Base-by-base conservation (phyloP, 1,139 yeast species). In the Torulaspora globosa region DNA sequence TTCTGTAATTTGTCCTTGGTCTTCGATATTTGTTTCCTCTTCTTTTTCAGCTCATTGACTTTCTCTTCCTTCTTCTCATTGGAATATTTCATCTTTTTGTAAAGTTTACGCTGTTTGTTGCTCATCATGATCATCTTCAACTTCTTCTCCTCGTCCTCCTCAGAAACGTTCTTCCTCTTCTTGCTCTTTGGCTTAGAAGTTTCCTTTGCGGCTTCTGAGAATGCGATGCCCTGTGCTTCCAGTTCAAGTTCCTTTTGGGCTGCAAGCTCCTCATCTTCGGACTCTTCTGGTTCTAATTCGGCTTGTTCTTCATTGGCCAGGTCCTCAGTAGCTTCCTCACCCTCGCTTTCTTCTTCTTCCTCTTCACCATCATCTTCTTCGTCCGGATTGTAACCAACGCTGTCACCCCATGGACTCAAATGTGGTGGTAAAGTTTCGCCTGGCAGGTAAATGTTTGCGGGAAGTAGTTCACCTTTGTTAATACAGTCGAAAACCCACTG, bases 371-470 rank as follows among this genome's bases (percentile, higher is more conserved):
- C 75, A 10, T 61, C 75, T 24, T 62, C 71, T 19, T 79, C 84
- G 48, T 75, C 81, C 57, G 98, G 98, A 68, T 90, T 80, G 69
- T 92, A 92, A 44, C 83, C 85, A 58, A 85, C 88, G 47, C 90
- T 79, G 70, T 92, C 97, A 57, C 97, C 97, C 97, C 98, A 92
- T 72, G 99, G 99, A 46, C 96, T 85, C 63, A 94, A 76, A 69
- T 92, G 98, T 35, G 98, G 97, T 39, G 97, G 97, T 53, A 94
- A 75, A 8, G 89, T 73, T 70, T 92, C 97, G 47, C 99, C 98
- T 3, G 96, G 96, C 36, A 94, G 85, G 65, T 92, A 92, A 48
- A 74, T 76, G 47, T 83, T 82, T 21, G 86, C 96, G 31, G 92
- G 78, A 47, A 85, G 74, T 53, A 92, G 74, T 52, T 77, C 75